phyloP scores from a whole-genome alignment of 768 basidiomycete genomes.

The Leucocoprinus leucothites region DNA sequence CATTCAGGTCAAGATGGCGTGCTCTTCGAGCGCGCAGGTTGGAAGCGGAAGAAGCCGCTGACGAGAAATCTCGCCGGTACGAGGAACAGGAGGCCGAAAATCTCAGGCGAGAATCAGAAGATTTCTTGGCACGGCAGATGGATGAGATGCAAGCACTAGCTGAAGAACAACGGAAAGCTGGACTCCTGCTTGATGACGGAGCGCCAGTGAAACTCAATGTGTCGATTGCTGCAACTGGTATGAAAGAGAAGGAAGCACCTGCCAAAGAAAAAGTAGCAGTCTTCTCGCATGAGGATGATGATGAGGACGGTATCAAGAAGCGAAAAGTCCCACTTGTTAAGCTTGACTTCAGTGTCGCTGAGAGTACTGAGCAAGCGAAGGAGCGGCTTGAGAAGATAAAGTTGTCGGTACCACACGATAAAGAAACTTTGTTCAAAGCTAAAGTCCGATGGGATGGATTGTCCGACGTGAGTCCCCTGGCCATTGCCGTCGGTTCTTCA shows the following conservation, averaged over 20 bases:
- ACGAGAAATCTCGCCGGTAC: constrained; percentile 75
- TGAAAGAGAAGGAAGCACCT: constrained; percentile 39
- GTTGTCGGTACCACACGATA: constrained; percentile 70
- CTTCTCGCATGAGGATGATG: constrained; percentile 81
- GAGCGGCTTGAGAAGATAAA: constrained; percentile 80
- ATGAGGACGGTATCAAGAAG: constrained; percentile 81
- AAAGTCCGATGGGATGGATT: constrained; percentile 93
- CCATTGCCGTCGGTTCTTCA: constrained; percentile 16
- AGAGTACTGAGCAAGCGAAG: constrained; percentile 73
- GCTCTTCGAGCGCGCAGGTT: constrained; percentile 67
- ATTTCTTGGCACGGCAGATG: constrained; percentile 92
- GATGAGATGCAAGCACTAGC: constrained; percentile 92
- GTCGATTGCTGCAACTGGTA: constrained; percentile 50
- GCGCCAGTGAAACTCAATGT: constrained; percentile 87
- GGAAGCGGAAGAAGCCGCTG: constrained; percentile 76
- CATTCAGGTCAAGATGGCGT: constrained; percentile 81
- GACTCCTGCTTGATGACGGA: constrained; percentile 87
- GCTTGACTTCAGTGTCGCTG: constrained; percentile 84
- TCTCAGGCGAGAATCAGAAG: constrained; percentile 86
- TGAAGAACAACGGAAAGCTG: constrained; percentile 87
- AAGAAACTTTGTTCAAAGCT: constrained; percentile 74
- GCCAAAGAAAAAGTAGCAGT: constrained; percentile 57
- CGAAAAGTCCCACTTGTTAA: constrained; percentile 86
- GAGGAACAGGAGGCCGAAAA: constrained; percentile 88
- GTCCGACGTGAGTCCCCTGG: constrained; percentile 61